Base-by-base conservation (phyloP, 768 basidiomycete genomes). In the Steccherinum ochraceum region DNA sequence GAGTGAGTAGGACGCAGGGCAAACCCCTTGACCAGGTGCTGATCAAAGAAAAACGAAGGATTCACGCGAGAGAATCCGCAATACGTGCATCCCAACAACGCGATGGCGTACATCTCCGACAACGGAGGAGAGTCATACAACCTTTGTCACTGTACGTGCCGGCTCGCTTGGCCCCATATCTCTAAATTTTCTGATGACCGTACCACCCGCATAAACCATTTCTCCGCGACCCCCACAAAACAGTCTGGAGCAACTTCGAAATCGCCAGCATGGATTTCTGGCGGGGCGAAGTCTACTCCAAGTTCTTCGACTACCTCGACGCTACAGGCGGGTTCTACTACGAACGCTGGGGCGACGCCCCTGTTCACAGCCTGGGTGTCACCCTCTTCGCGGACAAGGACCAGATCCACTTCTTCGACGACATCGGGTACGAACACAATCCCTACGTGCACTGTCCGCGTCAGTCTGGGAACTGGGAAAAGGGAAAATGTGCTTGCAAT, bases 241-340 rank as follows among this genome's bases (percentile, higher is more conserved):
- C 53, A 78, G 77, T 80, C 67, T 82, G 81, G 81, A 76, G 72
- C 53, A 84, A 83, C 65, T 84, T 84, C 58, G 82, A 89, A 68
- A 95, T 97, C 52, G 92, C 81, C 2, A 81, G 85, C 60, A 81
- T 96, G 74, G 83, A 90, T 56, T 89, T 95, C 63, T 95, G 91
- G 89, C 73, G 92, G 51, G 73, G 78, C 1, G 83, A 90, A 56
- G 86, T 89, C 0, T 97, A 96, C 67, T 77, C 79, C 58, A 77
- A 80, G 45, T 94, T 86, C 70, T 95, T 95, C 59, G 80, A 89
- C 24, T 78, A 79, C 63, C 76, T 95, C 26, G 93, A 95, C 57
- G 67, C 75, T 1, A 79, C 80, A 44, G 93, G 93, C 35, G 93
- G 93, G 3, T 93, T 94, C 68, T 93, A 93, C 70, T 93, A 93